Base-by-base conservation (phyloP, 805 yeast genomes). In the Tetrapisispora namnaoensis region DNA sequence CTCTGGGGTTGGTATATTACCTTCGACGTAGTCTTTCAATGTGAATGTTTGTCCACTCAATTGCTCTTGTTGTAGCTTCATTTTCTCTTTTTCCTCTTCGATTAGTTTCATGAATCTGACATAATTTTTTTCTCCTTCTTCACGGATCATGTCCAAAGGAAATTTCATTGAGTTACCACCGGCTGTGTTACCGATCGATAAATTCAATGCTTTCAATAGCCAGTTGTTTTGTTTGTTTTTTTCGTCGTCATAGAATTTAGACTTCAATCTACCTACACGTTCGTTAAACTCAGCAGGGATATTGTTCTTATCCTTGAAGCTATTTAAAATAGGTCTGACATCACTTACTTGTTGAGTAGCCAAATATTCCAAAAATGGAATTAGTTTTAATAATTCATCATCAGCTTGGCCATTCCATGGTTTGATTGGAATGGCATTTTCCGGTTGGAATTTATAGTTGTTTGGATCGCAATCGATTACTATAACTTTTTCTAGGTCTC, bases 301-400 rank as follows among this genome's bases (percentile, higher is more conserved):
- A 41, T 82, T 68, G 48, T 72, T 66, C 63, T 80, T 80, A 62
- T 81, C 86, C 35, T 74, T 66, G 70, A 82, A 93, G 8, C 95
- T 78, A 54, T 76, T 73, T 57, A 95, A 72, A 35, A 89, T 78
- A 32, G 95, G 95, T 70, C 97, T 86, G 48, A 93, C 93, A 68
- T 93, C 99, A 66, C 78, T 78, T 58, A 86, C 74, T 55, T 71
- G 74, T 68, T 88, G 95, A 16, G 95, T 86, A 16, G 96, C 98
- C 52, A 93, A 70, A 71, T 86, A 93, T 71, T 93, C 99, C 57
- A 93, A 78, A 71, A 93, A 83, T 50, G 98, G 97, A 62, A 93
- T 88, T 70, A 90, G 71, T 59, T 76, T 76, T 56, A 93, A 74
- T 61, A 93, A 76, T 49, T 75, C 74, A 67, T 91, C 96, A 63